These are phyloP conservation scores for Pseudonitzschia multiseries DNA, from an alignment of 108 stramenopile species.

Conservation along the genomic window DNA sequence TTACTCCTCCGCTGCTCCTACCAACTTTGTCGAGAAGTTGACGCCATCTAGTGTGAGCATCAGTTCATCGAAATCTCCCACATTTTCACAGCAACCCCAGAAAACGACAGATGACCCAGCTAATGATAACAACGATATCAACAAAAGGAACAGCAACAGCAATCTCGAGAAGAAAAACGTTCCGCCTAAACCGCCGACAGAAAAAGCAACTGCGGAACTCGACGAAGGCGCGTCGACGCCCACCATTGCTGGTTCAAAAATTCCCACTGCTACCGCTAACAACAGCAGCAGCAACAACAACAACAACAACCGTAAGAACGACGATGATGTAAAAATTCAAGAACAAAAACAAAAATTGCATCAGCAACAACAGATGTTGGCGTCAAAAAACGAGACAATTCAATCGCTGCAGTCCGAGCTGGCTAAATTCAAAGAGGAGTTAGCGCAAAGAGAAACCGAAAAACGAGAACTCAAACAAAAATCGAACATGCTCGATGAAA, in stretches of 20 bases:
- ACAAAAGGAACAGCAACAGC: background rate
- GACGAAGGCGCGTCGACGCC: background rate
- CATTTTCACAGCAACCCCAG: too few species aligned
- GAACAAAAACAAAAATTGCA: constrained; percentile 32
- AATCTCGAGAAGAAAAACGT: background rate
- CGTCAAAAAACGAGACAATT: constrained; percentile 55
- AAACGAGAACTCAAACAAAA: constrained; percentile 1
- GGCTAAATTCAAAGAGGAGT: constrained; percentile 48
- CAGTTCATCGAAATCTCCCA: background rate
- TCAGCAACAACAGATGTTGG: background rate
- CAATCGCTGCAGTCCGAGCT: constrained; percentile 60
- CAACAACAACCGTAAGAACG: background rate
- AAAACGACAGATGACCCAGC: too few species aligned
- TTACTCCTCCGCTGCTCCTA: background rate
- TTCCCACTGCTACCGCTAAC: background rate
- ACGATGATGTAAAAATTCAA: constrained; percentile 9
- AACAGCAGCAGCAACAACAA: background rate
- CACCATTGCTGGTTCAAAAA: background rate
- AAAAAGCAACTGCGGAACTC: background rate
- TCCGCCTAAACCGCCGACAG: background rate
- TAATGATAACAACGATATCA: background rate
- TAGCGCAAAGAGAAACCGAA: background rate
- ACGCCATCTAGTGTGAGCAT: background rate
- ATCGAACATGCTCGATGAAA: background rate
- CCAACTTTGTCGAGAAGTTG: constrained; percentile 1